Conservation (phyloP, 1,139 yeast species). For the Magnusiomyces ingens region DNA sequence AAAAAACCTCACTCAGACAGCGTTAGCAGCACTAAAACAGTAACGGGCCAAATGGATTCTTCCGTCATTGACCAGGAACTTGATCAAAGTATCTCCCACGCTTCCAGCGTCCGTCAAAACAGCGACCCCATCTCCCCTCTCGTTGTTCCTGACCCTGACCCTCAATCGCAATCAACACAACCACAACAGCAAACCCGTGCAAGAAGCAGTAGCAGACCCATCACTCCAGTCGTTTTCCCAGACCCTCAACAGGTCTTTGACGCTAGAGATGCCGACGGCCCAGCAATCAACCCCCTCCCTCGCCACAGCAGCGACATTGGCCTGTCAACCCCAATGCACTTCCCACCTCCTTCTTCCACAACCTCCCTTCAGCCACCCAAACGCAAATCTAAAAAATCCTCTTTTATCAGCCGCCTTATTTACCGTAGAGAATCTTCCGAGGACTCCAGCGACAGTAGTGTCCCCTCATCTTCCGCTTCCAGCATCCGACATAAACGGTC, state of each 20-base stretch:
- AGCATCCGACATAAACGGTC: conserved; percentile 12
- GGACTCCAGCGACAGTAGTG: conserved; percentile 16
- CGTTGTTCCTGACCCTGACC: conserved; percentile 1
- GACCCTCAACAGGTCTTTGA: conserved; percentile 16
- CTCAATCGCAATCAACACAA: background rate
- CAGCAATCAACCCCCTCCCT: background rate
- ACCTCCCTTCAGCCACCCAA: background rate
- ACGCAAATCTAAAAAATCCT: conserved; percentile 18
- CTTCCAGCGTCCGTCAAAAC: background rate
- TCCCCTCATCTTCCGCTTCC: conserved; percentile 2
- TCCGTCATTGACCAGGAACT: background rate
- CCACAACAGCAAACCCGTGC: background rate
- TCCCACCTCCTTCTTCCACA: background rate
- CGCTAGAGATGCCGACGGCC: conserved; percentile 7
- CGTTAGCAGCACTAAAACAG: background rate
- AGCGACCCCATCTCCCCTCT: background rate
- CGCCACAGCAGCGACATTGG: background rate
- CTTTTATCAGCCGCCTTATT: conserved; percentile 23
- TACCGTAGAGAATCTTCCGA: conserved; percentile 24
- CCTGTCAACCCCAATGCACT: background rate
- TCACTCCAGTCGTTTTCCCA: conserved; percentile 12
- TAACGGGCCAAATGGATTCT: background rate
- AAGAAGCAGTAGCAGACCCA: conserved; percentile 4
- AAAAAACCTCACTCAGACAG: background rate
- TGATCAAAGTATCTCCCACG: conserved; percentile 3